Conservation (phyloP, 176 grass and related monocot genomes). For the Bolboschoenus planiculmis region DNA sequence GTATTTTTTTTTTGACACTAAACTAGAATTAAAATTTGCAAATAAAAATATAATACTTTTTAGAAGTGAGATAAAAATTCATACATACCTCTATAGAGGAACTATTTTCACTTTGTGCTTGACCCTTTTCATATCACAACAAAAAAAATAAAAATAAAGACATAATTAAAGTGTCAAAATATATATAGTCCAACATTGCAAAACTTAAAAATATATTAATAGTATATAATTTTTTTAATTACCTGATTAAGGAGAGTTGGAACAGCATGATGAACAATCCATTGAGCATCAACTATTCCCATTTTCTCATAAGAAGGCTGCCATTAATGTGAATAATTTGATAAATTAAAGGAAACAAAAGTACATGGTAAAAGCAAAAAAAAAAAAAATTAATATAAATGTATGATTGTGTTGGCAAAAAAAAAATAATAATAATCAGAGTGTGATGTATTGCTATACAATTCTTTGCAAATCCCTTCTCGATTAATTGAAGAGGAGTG, state of each 20-base stretch:
- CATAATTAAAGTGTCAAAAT: neutral
- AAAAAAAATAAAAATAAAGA: neutral
- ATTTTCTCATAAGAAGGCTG: constrained; percentile 40
- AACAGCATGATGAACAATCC: constrained; percentile 30
- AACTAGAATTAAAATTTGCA: neutral
- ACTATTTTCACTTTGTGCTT: neutral
- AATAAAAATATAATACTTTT: neutral
- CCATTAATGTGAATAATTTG: neutral
- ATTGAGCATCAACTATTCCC: constrained; percentile 41
- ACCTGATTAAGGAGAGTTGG: constrained; percentile 28
- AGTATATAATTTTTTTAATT: neutral
- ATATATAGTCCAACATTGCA: neutral
- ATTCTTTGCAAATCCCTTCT: no score
- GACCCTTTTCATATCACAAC: constrained; percentile 1
- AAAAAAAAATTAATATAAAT: no score
- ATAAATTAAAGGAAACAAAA: neutral
- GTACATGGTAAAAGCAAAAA: no score
- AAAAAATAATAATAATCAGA: no score
- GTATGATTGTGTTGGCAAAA: no score
- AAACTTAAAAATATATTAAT: neutral
- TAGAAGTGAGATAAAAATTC: neutral
- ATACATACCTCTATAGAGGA: constrained; percentile 20
- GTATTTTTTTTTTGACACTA: neutral
- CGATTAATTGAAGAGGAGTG: no score
- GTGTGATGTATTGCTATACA: no score